These are phyloP conservation scores for Parachlorella kessleri DNA, from an alignment of 139 green algal genomes.

Conservation along the genomic window DNA sequence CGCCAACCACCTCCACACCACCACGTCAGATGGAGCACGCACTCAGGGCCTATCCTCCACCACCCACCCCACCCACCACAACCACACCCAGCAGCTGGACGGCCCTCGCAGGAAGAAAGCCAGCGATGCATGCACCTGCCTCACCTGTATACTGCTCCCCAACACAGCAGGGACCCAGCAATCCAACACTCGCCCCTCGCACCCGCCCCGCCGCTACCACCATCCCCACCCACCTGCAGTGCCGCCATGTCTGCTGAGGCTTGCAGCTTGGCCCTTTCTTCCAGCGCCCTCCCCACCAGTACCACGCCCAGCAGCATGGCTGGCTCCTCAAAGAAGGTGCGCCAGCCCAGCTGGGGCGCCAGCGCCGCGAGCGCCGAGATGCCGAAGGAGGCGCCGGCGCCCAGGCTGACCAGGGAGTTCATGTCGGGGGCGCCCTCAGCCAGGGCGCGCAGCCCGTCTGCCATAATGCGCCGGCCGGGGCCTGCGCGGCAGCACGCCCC, in stretches of 20 bases:
- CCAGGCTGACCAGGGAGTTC: conserved; percentile 96
- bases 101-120: too few relatives aligned
- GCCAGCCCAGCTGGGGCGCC: conserved; percentile 82
- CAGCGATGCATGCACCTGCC: too few relatives aligned
- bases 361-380: conserved; percentile 78
- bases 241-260: conserved; percentile 90
- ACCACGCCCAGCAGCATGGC: conserved; percentile 97
- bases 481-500: too few relatives aligned
- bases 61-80: too few relatives aligned
- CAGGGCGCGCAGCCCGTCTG: conserved; percentile 70
- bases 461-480: conserved; percentile 79
- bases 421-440: conserved; percentile 86
- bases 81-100: too few relatives aligned
- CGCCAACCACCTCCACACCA: too few relatives aligned
- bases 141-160: too few relatives aligned
- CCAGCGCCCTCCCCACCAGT: conserved; percentile 86
- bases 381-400: conserved; percentile 83
- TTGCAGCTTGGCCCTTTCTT: conserved; percentile 92
- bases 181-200: background rate
- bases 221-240: conserved; percentile 53
- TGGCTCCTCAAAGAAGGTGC: conserved; percentile 98
- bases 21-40: too few relatives aligned
- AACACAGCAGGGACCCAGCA: too few relatives aligned
- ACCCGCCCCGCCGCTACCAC: background rate
- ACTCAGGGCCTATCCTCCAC: too few relatives aligned